Percentiles rank a stretch among this genome's conserved stretches.
Conservation (phyloP, 2,329 filamentous ascomycete genomes). For the Hypoxylon sp. region DNA sequence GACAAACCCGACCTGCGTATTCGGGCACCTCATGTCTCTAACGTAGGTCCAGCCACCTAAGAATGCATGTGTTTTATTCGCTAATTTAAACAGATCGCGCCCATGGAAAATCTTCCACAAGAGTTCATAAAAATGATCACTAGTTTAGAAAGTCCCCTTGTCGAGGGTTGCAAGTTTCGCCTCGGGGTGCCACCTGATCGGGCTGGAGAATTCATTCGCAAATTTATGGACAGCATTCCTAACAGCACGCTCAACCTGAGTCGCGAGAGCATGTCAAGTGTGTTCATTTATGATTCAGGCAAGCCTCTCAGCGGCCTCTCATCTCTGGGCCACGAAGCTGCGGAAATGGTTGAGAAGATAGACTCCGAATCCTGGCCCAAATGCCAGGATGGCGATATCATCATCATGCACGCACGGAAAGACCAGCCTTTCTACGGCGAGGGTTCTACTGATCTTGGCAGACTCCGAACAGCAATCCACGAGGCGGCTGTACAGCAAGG, state of each 20-base stretch:
- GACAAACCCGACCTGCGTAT: conserved; percentile 95
- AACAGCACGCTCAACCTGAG: conserved; percentile 74
- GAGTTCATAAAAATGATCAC: conserved; percentile 84
- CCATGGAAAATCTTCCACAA: conserved; percentile 73
- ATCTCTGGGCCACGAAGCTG: conserved; percentile 53
- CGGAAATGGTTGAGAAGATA: conserved; percentile 47
- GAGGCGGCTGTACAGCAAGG: conserved; percentile 75
- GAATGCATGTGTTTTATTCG: background rate
- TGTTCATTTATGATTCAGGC: conserved; percentile 80
- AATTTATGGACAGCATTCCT: conserved; percentile 78
- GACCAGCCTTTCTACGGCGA: conserved; percentile 77
- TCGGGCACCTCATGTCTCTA: conserved; percentile 60
- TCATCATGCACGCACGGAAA: conserved; percentile 84
- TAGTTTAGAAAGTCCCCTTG: conserved; percentile 73
- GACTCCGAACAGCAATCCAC: conserved; percentile 79
- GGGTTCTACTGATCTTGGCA: conserved; percentile 78
- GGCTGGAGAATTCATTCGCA: conserved; percentile 61
- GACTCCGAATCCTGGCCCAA: conserved; percentile 42
- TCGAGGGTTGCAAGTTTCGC: conserved; percentile 81
- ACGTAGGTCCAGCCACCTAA: conserved; percentile 61
- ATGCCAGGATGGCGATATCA: conserved; percentile 79
- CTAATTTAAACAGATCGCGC: conserved; percentile 69
- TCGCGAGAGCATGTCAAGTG: conserved; percentile 81
- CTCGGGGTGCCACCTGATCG: conserved; percentile 65
- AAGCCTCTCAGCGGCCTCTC: conserved; percentile 84